Base-by-base conservation (phyloP, 345 rosid genomes). In the Viola odorata region DNA sequence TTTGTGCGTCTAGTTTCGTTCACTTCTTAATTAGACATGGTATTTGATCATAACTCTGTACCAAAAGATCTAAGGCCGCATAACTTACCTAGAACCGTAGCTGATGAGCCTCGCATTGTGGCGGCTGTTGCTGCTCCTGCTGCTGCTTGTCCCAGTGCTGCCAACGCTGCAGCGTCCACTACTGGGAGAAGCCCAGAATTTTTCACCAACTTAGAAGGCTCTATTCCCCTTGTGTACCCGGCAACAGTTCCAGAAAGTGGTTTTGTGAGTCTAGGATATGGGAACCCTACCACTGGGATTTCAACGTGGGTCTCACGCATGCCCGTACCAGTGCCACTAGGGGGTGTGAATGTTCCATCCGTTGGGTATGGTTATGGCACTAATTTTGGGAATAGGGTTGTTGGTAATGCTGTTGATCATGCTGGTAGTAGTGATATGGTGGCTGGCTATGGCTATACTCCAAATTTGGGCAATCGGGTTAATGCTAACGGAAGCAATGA, bases 91-190 rank as follows among this genome's bases (percentile, higher is more conserved):
- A 66, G 68, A 47, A 63, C 61, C 23, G 12, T 65, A 6, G 39
- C 78, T 1, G 86, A 87, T 54, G 90, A 87, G 68, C 70, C 85
- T 64, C 81, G 68, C 77, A 64, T 75, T 77, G 73, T 64, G 7
- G 75, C 66, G 32, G 70, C 40, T 45, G 45, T 39, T 12, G 44
- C 61, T 11, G 7, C 48, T 40, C 32, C 45, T 41, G 17, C 36
- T 4, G 37, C 41, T 17, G 39, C 59, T 9, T 0, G 77, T 15
- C 36, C 72, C 5, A 55, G 59, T 10, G 15, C 73, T 1, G 23
- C 2, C 1, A 23, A 2, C 2, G 32, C 1, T 23, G 32, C 32
- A 23, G 32, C 32, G 2, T 23, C 32, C 32, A 3, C 36, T 44
- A 14, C 59, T 5, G 69, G 54, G 55, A 70, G 78, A 73, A 69